Evolutionary conservation across 306 rosid genomes (phyloP).

Genomic region (Ormosia semicastrata): DNA sequence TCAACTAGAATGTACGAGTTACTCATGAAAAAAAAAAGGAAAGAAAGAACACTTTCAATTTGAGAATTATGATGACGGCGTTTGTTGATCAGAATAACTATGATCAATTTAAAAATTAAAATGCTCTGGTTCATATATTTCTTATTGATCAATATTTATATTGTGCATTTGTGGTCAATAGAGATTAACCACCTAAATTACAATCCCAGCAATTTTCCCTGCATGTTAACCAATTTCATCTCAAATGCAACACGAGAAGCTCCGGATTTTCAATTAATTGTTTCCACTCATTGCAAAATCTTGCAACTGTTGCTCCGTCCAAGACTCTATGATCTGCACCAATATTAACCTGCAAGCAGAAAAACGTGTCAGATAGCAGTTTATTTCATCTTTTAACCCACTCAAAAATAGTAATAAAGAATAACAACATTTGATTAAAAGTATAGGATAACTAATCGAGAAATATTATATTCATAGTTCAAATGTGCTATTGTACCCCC

Average conservation of each 20-base stretch:
- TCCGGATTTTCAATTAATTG: slow-evolving; percentile 72
- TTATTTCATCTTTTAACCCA: slow-evolving; percentile 17
- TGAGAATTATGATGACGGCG: background rate
- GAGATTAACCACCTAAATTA: slow-evolving; percentile 1
- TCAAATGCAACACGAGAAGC: slow-evolving; percentile 68
- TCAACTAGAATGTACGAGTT: background rate
- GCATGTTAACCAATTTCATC: slow-evolving; percentile 35
- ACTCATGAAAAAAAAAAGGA: too few relatives aligned
- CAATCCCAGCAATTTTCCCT: background rate
- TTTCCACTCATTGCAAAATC: slow-evolving; percentile 91
- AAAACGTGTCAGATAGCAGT: slow-evolving; percentile 1
- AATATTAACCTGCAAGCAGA: slow-evolving; percentile 64
- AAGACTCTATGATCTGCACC: slow-evolving; percentile 96
- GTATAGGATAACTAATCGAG: background rate
- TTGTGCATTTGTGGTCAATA: background rate
- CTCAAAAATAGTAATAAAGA: background rate
- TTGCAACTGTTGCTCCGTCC: slow-evolving; percentile 97
- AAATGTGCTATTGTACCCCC: background rate
- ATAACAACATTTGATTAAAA: background rate
- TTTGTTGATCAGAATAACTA: background rate
- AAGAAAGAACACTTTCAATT: too few relatives aligned
- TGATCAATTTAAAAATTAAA: background rate
- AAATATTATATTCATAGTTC: background rate
- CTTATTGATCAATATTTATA: background rate
- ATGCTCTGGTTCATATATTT: background rate